A percentile compares a stretch with the other conserved stretches of the same genome.
These are phyloP conservation scores for Laetiporus sulphureus DNA, from an alignment of 1,284 basidiomycete genomes.

Conservation along the genomic window DNA sequence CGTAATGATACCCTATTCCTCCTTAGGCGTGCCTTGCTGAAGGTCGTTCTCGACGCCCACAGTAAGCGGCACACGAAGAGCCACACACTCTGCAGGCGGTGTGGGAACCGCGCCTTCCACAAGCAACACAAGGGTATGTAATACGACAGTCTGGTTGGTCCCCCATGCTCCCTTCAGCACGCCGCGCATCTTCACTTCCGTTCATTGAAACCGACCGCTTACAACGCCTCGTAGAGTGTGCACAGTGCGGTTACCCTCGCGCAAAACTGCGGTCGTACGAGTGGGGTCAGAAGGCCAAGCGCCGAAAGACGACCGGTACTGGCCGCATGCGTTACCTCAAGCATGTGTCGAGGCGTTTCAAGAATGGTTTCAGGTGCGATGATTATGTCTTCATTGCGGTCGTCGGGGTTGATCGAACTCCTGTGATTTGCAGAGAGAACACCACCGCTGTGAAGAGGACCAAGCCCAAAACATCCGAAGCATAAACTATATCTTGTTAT, in stretches of 20 bases:
- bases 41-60: slow-evolving; percentile 13
- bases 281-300: slow-evolving; percentile 98
- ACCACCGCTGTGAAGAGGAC: slow-evolving; percentile 62
- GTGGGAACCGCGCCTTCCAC: slow-evolving; percentile 91
- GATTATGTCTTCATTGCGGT: too few species aligned
- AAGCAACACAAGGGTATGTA: slow-evolving; percentile 91
- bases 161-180: neutral
- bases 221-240: slow-evolving; percentile 59
- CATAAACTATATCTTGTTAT: slow-evolving; percentile 15
- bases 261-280: slow-evolving; percentile 95
- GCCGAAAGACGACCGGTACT: slow-evolving; percentile 98
- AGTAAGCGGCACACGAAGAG: slow-evolving; percentile 99
- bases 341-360: slow-evolving; percentile 87
- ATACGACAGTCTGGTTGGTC: neutral
- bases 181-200: neutral
- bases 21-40: neutral
- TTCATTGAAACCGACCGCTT: neutral
- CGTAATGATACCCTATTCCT: slow-evolving; percentile 29
- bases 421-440: slow-evolving; percentile 60
- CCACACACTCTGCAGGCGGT: slow-evolving; percentile 95
- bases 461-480: slow-evolving; percentile 31
- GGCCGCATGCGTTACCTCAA: slow-evolving; percentile 96
- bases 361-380: slow-evolving; percentile 93
- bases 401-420: too few species aligned
- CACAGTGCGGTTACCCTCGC: slow-evolving; percentile 93